A percentile compares a stretch with the other conserved stretches of the same genome.
phyloP scores from a whole-genome alignment of 176 grass and related monocot species.

The Avena eriantha region DNA sequence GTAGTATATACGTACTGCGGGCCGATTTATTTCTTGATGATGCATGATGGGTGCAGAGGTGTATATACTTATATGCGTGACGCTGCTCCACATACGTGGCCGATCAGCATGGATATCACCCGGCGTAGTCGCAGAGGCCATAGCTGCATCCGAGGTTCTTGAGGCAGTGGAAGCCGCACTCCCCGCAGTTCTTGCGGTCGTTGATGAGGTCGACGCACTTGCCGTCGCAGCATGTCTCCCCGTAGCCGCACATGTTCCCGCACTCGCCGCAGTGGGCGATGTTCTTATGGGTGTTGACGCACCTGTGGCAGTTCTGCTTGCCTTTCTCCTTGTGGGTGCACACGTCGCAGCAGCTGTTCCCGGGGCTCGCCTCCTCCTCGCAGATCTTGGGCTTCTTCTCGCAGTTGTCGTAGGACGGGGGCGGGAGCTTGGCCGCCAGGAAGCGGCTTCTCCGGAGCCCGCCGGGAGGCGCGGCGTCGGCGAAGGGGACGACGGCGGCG shows the following conservation, averaged over 20 bases:
- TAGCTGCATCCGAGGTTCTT: background rate
- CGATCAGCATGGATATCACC: too few species aligned
- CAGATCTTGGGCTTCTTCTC: slow-evolving; percentile 1
- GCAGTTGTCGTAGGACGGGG: slow-evolving; percentile 46
- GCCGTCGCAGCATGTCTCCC: slow-evolving; percentile 40
- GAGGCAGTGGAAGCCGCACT: slow-evolving; percentile 29
- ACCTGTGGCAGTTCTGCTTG: background rate
- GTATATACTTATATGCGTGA: background rate
- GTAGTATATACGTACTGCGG: slow-evolving; percentile 48
- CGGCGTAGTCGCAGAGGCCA: slow-evolving; percentile 53
- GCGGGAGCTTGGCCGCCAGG: slow-evolving; percentile 4
- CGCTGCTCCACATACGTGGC: too few species aligned
- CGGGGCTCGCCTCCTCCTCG: slow-evolving; percentile 36
- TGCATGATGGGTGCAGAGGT: background rate
- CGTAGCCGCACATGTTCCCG: slow-evolving; percentile 34
- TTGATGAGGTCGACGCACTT: slow-evolving; percentile 47
- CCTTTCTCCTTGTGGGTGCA: slow-evolving; percentile 3
- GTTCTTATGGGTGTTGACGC: background rate
- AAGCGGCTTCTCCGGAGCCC: slow-evolving; percentile 49
- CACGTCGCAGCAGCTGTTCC: slow-evolving; percentile 51
- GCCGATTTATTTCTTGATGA: slow-evolving; percentile 44
- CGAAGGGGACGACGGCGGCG: background rate
- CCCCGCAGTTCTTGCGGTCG: slow-evolving; percentile 52
- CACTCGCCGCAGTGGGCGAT: slow-evolving; percentile 51
- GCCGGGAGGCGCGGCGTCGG: background rate